Conservation (phyloP, 371 early-diverging fungal genomes). For the Capillidium heterosporum region DNA sequence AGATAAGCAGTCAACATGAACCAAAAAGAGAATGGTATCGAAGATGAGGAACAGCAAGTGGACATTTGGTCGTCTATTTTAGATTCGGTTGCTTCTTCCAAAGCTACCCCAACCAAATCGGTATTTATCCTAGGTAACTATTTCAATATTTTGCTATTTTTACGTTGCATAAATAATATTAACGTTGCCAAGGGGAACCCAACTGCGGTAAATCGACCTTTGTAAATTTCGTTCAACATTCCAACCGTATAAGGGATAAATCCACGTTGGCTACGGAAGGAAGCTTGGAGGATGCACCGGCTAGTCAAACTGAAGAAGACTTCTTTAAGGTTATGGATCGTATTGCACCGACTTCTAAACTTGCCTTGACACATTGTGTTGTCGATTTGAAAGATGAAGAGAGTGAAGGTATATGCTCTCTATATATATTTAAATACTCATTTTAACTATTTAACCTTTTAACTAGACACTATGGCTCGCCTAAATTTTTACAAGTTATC, state of each 20-base stretch:
- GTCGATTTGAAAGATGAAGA: slow-evolving; percentile 74
- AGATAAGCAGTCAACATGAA: no score
- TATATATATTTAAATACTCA: neutral
- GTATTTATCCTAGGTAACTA: slow-evolving; percentile 42
- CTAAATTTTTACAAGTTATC: slow-evolving; percentile 72
- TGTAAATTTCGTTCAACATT: slow-evolving; percentile 43
- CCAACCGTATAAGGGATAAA: slow-evolving; percentile 13
- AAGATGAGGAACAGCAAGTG: neutral
- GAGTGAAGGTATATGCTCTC: slow-evolving; percentile 33
- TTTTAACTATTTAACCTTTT: neutral
- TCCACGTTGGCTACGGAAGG: neutral
- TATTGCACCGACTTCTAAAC: neutral
- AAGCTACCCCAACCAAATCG: slow-evolving; percentile 42
- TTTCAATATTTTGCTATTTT: neutral
- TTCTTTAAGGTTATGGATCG: slow-evolving; percentile 2
- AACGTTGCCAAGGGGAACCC: slow-evolving; percentile 34
- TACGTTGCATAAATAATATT: neutral
- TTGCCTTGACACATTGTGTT: slow-evolving; percentile 67
- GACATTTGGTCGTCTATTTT: slow-evolving; percentile 65
- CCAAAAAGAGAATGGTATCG: no score
- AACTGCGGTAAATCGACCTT: slow-evolving; percentile 55
- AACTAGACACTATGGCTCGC: slow-evolving; percentile 49
- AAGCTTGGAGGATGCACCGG: slow-evolving; percentile 19
- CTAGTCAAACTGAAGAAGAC: slow-evolving; percentile 15
- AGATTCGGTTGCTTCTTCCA: slow-evolving; percentile 46